Base-by-base conservation (phyloP, 345 rosid genomes). In the Dimocarpus longan region DNA sequence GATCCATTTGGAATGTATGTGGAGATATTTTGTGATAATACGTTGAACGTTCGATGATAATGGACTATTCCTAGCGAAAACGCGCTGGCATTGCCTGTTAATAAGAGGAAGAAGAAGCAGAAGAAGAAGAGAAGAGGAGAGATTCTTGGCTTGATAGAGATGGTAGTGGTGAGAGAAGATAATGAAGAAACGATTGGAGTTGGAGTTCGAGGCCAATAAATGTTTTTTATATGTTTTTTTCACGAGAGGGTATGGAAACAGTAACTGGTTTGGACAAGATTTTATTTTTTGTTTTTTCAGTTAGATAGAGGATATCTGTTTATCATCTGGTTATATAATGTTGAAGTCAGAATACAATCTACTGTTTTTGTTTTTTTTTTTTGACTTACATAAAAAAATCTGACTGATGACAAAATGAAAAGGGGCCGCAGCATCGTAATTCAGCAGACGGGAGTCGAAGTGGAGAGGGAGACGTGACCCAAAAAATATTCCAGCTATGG, bases 1-100 rank as follows among this genome's bases (percentile, higher is more conserved):
- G 69, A 80, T 81, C 75, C 89, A 88, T 87, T 59, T 39, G 13
- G 39, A 46, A 54, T 6, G 59, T 54, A 26, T 26, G n/a, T n/a
- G 37, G 16, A 66, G 50, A n/a, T 62, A 16, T 3, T 24, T 2
- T 5, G 0, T 42, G 15, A 28, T 15, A 10, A 26, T 77, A 10
- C 32, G 44, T 40, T 22, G 0, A 43, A 5, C 5, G 11, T 8
- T 28, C 44, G 43, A 8, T 71, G 70, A 65, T 24, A 60, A 39
- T 40, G 19, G 4, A 13, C 15, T 22, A 7, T 42, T 5, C 13
- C 32, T 59, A 42, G 60, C 22, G n/a, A 40, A 26, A 48, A 43
- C 62, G 54, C 5, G 67, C 39, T 13, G 48, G 42, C 62, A 74
- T 26, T 21, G 60, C 11, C 67, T 22, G 11, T 70, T 48, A 52